Evolutionary conservation across 148 eudicot species (phyloP).

Genomic region (Rhododendron molle): DNA sequence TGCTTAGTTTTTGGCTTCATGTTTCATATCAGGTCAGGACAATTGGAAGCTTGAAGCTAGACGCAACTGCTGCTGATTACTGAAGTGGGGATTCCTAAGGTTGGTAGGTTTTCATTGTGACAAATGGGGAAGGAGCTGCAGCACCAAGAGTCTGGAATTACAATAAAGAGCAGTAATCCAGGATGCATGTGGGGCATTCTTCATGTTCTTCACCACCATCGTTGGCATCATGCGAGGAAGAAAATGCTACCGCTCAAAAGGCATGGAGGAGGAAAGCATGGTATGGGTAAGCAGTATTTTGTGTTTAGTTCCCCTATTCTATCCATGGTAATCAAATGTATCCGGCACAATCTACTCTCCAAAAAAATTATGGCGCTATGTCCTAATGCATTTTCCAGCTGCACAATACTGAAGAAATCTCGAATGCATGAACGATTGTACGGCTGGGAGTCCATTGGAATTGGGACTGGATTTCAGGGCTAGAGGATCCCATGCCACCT

Average conservation of each 20-base stretch:
- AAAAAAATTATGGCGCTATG: not conserved
- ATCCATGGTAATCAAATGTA: not conserved
- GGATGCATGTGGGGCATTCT: constrained; percentile 57
- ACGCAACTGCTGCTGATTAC: not conserved
- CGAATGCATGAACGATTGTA: not conserved
- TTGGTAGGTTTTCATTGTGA: not conserved
- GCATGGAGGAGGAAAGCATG: constrained; percentile 15
- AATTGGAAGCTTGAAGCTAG: not conserved
- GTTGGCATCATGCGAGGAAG: constrained; percentile 51
- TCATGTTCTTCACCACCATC: constrained; percentile 52
- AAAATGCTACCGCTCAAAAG: constrained; percentile 45
- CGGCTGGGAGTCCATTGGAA: not conserved
- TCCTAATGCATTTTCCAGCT: not conserved
- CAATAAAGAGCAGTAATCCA: constrained; percentile 25
- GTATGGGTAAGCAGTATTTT: constrained; percentile 19
- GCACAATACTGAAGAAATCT: not conserved
- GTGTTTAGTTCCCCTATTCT: not conserved
- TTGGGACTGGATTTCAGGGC: not conserved
- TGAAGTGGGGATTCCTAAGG: not conserved
- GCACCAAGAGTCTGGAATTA: constrained; percentile 8
- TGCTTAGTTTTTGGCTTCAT: constrained; percentile 3
- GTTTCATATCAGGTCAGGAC: not conserved
- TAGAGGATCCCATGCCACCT: not conserved
- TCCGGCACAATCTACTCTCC: not conserved
- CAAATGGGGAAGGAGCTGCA: constrained; percentile 43